phyloP scores from a whole-genome alignment of 345 rosid genomes.

The Melastoma malabathricum region DNA sequence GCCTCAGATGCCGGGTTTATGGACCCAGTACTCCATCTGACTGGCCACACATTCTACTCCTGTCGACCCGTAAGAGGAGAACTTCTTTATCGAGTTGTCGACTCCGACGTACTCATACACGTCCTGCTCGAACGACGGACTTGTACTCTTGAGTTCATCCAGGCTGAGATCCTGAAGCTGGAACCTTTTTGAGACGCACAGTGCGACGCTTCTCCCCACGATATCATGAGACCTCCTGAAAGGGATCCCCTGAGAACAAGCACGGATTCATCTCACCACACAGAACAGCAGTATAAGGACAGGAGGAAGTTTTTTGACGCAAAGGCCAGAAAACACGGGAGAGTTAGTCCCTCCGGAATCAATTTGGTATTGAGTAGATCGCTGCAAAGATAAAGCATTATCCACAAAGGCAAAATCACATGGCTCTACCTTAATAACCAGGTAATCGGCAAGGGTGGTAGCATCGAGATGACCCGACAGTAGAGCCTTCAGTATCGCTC shows the following conservation, averaged over 20 bases:
- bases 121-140: conserved; percentile 54
- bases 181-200: conserved; percentile 57
- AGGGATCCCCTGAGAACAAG: conserved; percentile 55
- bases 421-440: conserved; percentile 67
- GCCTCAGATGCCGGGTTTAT: conserved; percentile 29
- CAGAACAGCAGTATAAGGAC: neutral
- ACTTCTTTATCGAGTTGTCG: conserved; percentile 64
- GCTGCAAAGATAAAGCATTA: no score
- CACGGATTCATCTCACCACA: neutral
- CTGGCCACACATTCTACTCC: conserved; percentile 52
- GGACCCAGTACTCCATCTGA: conserved; percentile 57
- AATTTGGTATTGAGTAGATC: no score
- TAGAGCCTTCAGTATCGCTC: conserved; percentile 56
- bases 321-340: neutral
- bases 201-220: conserved; percentile 76
- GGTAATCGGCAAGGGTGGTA: conserved; percentile 92
- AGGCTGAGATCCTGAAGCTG: conserved; percentile 63
- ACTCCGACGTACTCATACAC: conserved; percentile 67
- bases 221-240: conserved; percentile 91
- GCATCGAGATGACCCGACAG: conserved; percentile 95
- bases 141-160: conserved; percentile 52
- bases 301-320: neutral
- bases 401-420: neutral
- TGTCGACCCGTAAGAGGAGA: conserved; percentile 64
- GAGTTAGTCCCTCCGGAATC: no score